Conservation (phyloP, 495 filamentous ascomycete genomes). For the Geoglossum glabrum region DNA sequence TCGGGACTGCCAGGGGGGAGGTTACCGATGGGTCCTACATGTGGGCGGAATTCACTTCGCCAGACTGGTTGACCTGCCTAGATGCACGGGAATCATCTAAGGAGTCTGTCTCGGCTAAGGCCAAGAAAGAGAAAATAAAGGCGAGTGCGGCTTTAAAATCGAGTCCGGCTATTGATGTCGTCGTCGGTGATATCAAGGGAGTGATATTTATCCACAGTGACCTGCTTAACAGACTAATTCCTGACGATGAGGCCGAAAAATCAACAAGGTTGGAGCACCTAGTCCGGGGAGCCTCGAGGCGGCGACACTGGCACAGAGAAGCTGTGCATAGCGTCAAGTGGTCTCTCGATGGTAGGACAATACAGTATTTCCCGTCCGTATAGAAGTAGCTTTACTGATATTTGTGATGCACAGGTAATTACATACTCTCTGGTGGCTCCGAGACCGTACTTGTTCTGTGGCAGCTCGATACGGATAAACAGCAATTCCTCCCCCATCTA, state of each 20-base stretch:
- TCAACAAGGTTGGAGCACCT: slow-evolving; percentile 3
- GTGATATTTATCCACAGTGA: slow-evolving; percentile 62
- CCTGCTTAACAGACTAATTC: slow-evolving; percentile 34
- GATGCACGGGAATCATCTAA: slow-evolving; percentile 23
- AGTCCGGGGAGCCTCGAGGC: slow-evolving; percentile 13
- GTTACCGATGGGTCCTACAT: slow-evolving; percentile 16
- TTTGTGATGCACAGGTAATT: slow-evolving; percentile 46
- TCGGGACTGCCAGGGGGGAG: slow-evolving; percentile 6
- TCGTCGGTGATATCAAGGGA: slow-evolving; percentile 52
- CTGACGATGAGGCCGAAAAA: slow-evolving; percentile 8
- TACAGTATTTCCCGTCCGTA: background rate
- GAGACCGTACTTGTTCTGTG: slow-evolving; percentile 88
- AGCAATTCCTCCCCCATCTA: slow-evolving; percentile 71
- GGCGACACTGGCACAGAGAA: slow-evolving; percentile 81
- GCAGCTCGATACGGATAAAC: slow-evolving; percentile 72
- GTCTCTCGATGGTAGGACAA: slow-evolving; percentile 63
- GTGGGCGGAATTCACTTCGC: slow-evolving; percentile 31
- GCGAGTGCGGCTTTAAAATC: slow-evolving; percentile 14
- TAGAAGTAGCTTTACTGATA: slow-evolving; percentile 1
- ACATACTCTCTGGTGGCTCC: slow-evolving; percentile 76
- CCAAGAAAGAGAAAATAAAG: slow-evolving; percentile 10
- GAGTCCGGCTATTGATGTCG: slow-evolving; percentile 36
- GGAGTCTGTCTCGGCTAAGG: background rate
- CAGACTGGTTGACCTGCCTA: slow-evolving; percentile 36
- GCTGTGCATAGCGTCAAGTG: slow-evolving; percentile 64